Evolutionary conservation across 2,329 filamentous ascomycete species (phyloP).

Genomic region (Cordyceps tenuipes): DNA sequence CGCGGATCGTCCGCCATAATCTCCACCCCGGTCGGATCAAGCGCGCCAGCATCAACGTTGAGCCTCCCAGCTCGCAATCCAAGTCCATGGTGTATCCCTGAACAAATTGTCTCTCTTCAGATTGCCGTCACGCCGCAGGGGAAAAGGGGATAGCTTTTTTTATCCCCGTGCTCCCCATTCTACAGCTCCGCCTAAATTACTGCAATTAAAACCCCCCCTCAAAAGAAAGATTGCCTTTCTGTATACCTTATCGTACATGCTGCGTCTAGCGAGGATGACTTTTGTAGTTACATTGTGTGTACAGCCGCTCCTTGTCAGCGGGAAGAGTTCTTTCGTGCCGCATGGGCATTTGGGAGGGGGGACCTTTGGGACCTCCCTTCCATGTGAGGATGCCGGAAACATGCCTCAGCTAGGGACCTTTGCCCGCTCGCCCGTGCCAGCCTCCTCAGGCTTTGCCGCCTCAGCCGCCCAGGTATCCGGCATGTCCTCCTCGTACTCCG

Average conservation of each 20-base stretch:
- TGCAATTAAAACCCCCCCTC: no score
- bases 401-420: conserved; percentile 8
- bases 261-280: neutral
- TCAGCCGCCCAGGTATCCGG: conserved; percentile 19
- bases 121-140: neutral
- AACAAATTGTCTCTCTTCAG: neutral
- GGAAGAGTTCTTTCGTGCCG: neutral
- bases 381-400: neutral
- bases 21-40: neutral
- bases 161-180: neutral
- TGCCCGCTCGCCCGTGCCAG: conserved; percentile 1
- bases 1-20: neutral
- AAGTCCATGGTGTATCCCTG: neutral
- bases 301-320: neutral
- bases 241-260: conserved; percentile 4
- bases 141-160: neutral
- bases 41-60: neutral
- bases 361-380: neutral
- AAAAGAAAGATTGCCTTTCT: no score
- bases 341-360: neutral
- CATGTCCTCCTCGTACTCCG: conserved; percentile 27
- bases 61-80: conserved; percentile 1
- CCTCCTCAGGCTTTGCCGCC: conserved; percentile 14
- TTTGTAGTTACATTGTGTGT: conserved; percentile 9
- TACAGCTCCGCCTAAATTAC: conserved; percentile 4